These are phyloP conservation scores for Teunomyces barrocoloradensis DNA, from an alignment of 805 yeast genomes.

Conservation along the genomic window DNA sequence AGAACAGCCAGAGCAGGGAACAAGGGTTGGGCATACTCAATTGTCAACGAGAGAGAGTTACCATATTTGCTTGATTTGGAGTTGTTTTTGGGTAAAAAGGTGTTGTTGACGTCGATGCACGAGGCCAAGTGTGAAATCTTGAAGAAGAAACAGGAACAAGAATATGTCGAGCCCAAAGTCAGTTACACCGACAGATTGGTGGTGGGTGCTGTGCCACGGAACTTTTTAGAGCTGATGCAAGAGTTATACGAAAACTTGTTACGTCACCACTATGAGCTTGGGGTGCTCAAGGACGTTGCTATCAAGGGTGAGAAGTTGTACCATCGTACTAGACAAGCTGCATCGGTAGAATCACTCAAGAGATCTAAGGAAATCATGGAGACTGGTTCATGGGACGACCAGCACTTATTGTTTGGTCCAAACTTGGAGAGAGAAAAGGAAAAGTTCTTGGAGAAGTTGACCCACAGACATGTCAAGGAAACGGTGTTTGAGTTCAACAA, in stretches of 20 bases:
- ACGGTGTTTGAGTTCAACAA: conserved; percentile 88
- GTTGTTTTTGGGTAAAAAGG: conserved; percentile 80
- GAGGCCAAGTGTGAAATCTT: conserved; percentile 57
- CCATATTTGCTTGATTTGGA: conserved; percentile 91
- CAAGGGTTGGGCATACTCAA: conserved; percentile 95
- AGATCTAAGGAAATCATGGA: conserved; percentile 75
- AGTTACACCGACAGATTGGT: conserved; percentile 75
- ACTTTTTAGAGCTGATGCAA: conserved; percentile 62
- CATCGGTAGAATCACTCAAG: conserved; percentile 82
- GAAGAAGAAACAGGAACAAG: conserved; percentile 43
- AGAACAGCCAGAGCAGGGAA: conserved; percentile 99
- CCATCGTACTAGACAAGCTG: conserved; percentile 79
- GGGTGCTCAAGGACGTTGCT: conserved; percentile 66
- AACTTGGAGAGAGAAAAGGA: conserved; percentile 74
- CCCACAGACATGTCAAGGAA: conserved; percentile 70
- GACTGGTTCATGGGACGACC: conserved; percentile 82
- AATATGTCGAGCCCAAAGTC: conserved; percentile 53
- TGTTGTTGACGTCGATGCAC: conserved; percentile 67
- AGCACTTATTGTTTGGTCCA: conserved; percentile 74
- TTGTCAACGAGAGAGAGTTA: conserved; percentile 78
- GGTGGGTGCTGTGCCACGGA: conserved; percentile 79
- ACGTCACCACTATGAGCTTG: conserved; percentile 64
- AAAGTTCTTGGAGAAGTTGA: conserved; percentile 65
- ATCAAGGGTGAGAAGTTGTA: conserved; percentile 85
- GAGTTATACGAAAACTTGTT: conserved; percentile 69